A percentile compares a stretch with the other conserved stretches of the same genome.
Conservation (phyloP, 139 green algal genomes). For the Coelastrella sp. region DNA sequence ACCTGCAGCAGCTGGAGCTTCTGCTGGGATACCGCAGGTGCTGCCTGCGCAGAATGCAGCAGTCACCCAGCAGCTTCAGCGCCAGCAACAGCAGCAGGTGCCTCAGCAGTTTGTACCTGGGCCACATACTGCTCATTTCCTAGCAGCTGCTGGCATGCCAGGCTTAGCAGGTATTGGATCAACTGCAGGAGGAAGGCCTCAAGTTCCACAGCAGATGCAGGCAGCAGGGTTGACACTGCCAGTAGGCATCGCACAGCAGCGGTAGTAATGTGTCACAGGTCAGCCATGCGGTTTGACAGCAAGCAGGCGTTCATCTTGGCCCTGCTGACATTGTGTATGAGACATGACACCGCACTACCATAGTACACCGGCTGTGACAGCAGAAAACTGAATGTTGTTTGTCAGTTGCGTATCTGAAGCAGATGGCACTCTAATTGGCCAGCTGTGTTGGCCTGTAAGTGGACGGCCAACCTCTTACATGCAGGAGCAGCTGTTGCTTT, state of each 20-base stretch:
- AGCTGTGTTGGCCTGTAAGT: no score
- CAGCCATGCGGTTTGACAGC: neutral
- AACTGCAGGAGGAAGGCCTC: no score
- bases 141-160: neutral
- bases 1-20: neutral
- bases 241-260: neutral
- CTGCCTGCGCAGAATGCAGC: neutral
- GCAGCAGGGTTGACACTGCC: neutral
- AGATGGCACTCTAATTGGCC: no score
- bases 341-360: no score
- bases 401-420: no score
- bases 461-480: no score
- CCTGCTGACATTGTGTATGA: no score
- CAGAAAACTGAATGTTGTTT: no score
- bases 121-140: neutral
- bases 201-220: neutral
- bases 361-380: no score
- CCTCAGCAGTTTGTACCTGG: conserved; percentile 25
- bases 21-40: conserved; percentile 17
- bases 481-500: no score
- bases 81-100: neutral
- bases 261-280: neutral
- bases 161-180: neutral
- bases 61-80: neutral
- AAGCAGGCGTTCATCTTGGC: no score